These are phyloP conservation scores for Apiospora rasikravindrae DNA, from an alignment of 2,329 filamentous ascomycete genomes.

Conservation along the genomic window DNA sequence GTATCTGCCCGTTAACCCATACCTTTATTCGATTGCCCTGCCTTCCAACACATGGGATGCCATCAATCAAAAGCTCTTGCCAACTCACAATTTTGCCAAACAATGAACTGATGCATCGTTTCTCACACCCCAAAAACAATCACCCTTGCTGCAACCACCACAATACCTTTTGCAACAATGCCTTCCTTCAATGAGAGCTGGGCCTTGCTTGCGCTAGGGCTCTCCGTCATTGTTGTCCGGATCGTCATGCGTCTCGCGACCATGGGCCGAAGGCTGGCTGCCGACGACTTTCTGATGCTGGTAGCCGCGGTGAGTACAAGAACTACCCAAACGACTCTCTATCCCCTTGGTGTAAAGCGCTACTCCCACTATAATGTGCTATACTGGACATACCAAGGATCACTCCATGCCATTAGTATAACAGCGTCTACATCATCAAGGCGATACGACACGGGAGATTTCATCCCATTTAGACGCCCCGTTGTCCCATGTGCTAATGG, in stretches of 20 bases:
- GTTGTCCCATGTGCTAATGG: not conserved
- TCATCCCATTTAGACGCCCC: not conserved
- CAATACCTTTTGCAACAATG: not conserved
- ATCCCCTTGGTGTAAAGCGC: no score
- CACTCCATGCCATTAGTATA: no score
- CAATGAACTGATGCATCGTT: no score
- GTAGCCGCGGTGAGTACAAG: constrained; percentile 14
- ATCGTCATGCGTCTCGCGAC: not conserved
- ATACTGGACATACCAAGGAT: no score
- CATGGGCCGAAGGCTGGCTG: not conserved
- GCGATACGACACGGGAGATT: not conserved
- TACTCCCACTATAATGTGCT: no score
- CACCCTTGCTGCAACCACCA: not conserved
- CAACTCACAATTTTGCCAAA: no score
- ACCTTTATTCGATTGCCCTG: no score
- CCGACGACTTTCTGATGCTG: constrained; percentile 19
- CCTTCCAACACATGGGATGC: no score
- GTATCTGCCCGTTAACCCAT: no score
- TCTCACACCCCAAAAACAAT: not conserved
- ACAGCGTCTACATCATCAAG: no score
- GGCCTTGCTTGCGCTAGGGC: not conserved
- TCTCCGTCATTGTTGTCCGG: not conserved
- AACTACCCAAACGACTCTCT: not conserved
- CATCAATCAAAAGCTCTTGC: no score
- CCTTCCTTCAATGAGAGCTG: constrained; percentile 8